Percentiles rank a stretch among this genome's conserved stretches.
Conservation (phyloP, 495 filamentous ascomycete species). For the Penicillium coprophilum region DNA sequence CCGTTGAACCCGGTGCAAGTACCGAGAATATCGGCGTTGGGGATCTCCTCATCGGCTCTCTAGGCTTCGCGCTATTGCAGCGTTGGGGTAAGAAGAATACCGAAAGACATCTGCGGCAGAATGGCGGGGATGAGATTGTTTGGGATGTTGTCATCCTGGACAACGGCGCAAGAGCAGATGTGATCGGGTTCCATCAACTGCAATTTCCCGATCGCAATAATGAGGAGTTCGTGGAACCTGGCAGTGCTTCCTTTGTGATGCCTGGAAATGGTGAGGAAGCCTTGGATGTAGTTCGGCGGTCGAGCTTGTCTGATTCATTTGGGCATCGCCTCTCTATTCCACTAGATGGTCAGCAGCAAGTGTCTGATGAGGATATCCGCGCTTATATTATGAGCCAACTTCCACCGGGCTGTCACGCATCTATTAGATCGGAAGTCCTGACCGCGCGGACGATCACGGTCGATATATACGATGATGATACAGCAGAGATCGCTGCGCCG, state of each 20-base stretch:
- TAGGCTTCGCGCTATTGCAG: slow-evolving; percentile 72
- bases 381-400: slow-evolving; percentile 49
- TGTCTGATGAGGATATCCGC: slow-evolving; percentile 47
- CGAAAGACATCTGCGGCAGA: slow-evolving; percentile 52
- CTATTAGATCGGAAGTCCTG: slow-evolving; percentile 61
- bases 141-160: slow-evolving; percentile 81
- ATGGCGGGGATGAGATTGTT: slow-evolving; percentile 59
- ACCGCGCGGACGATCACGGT: slow-evolving; percentile 73
- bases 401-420: slow-evolving; percentile 51
- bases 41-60: slow-evolving; percentile 65
- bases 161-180: slow-evolving; percentile 60
- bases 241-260: slow-evolving; percentile 40
- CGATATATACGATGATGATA: slow-evolving; percentile 62
- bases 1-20: slow-evolving; percentile 55
- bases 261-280: slow-evolving; percentile 41
- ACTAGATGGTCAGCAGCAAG: slow-evolving; percentile 33
- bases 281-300: slow-evolving; percentile 47
- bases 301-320: slow-evolving; percentile 24
- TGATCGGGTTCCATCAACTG: slow-evolving; percentile 46
- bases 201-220: slow-evolving; percentile 23
- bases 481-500: slow-evolving; percentile 59
- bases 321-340: slow-evolving; percentile 32
- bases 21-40: slow-evolving; percentile 64
- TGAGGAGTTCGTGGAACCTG: slow-evolving; percentile 20
- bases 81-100: slow-evolving; percentile 62